These are phyloP conservation scores for Ephemerocybe angulata DNA, from an alignment of 768 basidiomycete species.

Conservation along the genomic window DNA sequence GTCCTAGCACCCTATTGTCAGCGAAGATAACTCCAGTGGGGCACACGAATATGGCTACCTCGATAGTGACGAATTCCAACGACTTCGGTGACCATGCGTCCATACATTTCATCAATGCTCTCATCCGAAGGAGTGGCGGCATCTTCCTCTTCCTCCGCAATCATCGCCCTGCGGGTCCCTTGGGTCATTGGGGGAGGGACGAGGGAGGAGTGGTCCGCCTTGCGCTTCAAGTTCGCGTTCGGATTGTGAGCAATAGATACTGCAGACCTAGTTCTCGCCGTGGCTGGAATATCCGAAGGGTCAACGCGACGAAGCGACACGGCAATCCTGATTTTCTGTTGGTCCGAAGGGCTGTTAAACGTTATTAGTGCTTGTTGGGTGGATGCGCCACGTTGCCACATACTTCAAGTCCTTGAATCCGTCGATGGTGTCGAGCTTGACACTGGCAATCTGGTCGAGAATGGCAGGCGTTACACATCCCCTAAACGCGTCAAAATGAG, in stretches of 20 bases:
- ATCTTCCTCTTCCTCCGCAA: constrained; percentile 34
- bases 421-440: constrained; percentile 37
- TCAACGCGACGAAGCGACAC: constrained; percentile 52
- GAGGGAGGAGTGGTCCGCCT: neutral
- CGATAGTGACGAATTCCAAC: constrained; percentile 85
- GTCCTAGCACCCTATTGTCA: constrained; percentile 39
- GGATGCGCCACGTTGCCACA: constrained; percentile 14
- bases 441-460: constrained; percentile 44
- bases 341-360: constrained; percentile 49
- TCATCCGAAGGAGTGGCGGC: constrained; percentile 28
- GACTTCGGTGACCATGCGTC: constrained; percentile 53
- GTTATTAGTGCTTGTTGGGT: neutral
- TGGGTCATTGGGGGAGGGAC: constrained; percentile 2
- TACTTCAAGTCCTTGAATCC: constrained; percentile 56
- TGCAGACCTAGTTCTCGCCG: constrained; percentile 28
- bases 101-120: constrained; percentile 63
- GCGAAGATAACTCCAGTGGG: constrained; percentile 6
- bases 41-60: constrained; percentile 33
- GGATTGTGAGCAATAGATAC: constrained; percentile 20
- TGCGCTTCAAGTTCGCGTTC: constrained; percentile 48
- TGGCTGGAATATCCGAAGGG: constrained; percentile 51
- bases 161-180: constrained; percentile 20
- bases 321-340: constrained; percentile 58
- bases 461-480: constrained; percentile 66
- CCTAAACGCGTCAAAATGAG: constrained; percentile 35